phyloP scores from a whole-genome alignment of 495 filamentous ascomycete species.

The Staphylotrichum longicolle region DNA sequence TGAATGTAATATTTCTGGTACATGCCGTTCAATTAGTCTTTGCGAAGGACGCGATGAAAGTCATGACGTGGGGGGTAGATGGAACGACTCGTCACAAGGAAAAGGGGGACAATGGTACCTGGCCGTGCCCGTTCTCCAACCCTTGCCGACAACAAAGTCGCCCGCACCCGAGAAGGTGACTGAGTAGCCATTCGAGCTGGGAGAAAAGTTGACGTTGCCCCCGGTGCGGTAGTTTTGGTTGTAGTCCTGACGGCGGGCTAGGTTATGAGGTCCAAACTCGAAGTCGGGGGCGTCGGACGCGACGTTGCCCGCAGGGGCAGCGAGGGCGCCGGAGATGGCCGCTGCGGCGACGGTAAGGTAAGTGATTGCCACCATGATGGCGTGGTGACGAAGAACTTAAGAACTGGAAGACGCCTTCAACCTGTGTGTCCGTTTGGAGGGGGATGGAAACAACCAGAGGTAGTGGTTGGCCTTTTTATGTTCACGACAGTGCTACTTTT shows the following conservation, averaged over 20 bases:
- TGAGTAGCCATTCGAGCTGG: slow-evolving; percentile 33
- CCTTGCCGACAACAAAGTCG: slow-evolving; percentile 60
- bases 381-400: too few species aligned
- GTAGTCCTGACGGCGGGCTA: slow-evolving; percentile 39
- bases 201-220: slow-evolving; percentile 35
- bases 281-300: slow-evolving; percentile 31
- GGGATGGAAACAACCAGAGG: too few species aligned
- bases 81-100: background rate
- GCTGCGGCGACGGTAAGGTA: background rate
- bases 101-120: slow-evolving; percentile 34
- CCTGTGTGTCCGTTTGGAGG: too few species aligned
- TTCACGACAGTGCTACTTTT: too few species aligned
- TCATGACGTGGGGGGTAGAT: background rate
- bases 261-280: slow-evolving; percentile 28
- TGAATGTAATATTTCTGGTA: slow-evolving; percentile 28
- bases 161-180: slow-evolving; percentile 43
- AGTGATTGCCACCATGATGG: slow-evolving; percentile 7
- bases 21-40: too few species aligned
- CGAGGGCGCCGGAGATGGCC: background rate
- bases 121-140: slow-evolving; percentile 50
- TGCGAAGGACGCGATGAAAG: background rate
- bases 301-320: background rate
- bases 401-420: too few species aligned
- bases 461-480: too few species aligned
- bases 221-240: slow-evolving; percentile 41